phyloP scores from a whole-genome alignment of 106 monocot species.

The Dendrobium nobile region DNA sequence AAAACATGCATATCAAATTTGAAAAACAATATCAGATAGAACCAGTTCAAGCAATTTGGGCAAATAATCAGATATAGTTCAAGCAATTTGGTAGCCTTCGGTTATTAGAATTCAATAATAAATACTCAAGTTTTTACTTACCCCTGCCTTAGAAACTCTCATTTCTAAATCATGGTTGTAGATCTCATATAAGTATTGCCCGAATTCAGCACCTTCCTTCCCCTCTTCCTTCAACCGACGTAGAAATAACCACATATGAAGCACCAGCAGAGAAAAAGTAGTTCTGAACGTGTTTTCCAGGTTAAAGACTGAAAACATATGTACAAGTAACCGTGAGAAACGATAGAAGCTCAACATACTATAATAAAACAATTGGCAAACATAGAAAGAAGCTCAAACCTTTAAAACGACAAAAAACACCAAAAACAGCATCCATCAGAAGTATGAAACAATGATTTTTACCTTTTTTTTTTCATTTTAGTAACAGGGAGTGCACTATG shows the following conservation, averaged over 20 bases:
- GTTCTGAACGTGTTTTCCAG: constrained; percentile 99
- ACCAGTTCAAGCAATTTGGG: too few relatives aligned
- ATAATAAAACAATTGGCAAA: neutral
- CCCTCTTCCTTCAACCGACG: constrained; percentile 89
- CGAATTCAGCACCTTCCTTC: constrained; percentile 85
- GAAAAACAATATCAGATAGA: neutral
- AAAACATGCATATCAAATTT: neutral
- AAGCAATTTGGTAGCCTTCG: neutral
- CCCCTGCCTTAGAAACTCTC: constrained; percentile 90
- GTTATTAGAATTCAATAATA: constrained; percentile 1
- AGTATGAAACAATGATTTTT: neutral
- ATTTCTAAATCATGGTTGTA: constrained; percentile 94
- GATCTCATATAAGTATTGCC: constrained; percentile 92
- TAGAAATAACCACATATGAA: constrained; percentile 97
- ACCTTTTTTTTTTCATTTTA: too few relatives aligned
- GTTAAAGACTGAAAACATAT: constrained; percentile 59
- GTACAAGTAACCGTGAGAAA: neutral
- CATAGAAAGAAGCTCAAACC: neutral
- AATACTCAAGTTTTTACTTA: constrained; percentile 26
- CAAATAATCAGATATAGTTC: neutral
- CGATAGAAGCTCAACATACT: neutral
- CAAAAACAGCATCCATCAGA: neutral
- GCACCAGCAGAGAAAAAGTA: constrained; percentile 86
- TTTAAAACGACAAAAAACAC: neutral
- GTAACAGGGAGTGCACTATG: too few relatives aligned